Evolutionary conservation across 352 stramenopile species (phyloP).

Genomic region (Blastocystis sp.): DNA sequence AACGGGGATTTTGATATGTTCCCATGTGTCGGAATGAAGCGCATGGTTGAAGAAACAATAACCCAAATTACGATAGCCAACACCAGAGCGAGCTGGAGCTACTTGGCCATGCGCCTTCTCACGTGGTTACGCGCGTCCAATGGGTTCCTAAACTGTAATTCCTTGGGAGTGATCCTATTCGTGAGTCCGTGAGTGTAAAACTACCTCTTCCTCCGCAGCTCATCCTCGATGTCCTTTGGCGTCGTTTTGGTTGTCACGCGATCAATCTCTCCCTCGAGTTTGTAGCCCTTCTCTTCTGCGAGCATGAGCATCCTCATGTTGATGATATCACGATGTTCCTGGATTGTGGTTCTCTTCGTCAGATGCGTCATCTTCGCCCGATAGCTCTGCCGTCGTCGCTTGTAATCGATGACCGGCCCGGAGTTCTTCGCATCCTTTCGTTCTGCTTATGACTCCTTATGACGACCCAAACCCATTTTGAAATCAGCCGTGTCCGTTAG

Average conservation of each 20-base stretch:
- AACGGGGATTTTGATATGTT: background rate
- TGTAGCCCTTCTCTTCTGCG: constrained; percentile 41
- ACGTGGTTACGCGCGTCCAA: constrained; percentile 31
- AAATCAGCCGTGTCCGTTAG: background rate
- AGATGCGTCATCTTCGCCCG: constrained; percentile 66
- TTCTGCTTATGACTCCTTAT: too few species aligned
- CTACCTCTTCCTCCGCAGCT: constrained; percentile 29
- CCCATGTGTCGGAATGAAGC: background rate
- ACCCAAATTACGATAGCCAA: background rate
- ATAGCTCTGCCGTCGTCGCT: constrained; percentile 54
- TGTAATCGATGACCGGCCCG: constrained; percentile 40
- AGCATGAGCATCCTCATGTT: constrained; percentile 55
- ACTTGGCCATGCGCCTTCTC: background rate
- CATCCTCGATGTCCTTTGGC: constrained; percentile 49
- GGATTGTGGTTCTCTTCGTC: constrained; percentile 66
- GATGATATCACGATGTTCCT: constrained; percentile 61
- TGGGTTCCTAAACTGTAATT: constrained; percentile 61
- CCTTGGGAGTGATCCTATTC: constrained; percentile 55
- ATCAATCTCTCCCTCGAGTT: constrained; percentile 16
- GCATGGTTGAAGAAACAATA: background rate
- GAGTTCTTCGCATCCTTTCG: background rate
- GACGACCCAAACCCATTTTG: background rate
- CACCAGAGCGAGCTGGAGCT: background rate
- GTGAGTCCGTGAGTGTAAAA: background rate
- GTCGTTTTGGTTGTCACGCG: constrained; percentile 50